Evolutionary conservation across 768 basidiomycete genomes (phyloP), one percentile per base, ranked within the genome.

Genomic region (Auricularia cornea): DNA sequence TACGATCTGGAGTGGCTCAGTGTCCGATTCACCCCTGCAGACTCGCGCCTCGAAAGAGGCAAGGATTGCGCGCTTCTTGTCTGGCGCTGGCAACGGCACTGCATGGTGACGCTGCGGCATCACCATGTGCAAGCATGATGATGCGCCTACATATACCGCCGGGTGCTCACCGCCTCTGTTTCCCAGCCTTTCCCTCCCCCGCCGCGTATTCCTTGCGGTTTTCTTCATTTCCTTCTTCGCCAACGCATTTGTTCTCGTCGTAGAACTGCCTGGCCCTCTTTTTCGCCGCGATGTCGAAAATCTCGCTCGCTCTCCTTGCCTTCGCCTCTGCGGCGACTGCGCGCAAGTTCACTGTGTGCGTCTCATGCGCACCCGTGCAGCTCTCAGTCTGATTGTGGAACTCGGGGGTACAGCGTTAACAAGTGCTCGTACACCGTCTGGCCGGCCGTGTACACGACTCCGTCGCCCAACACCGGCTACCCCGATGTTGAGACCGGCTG

Each of bases 381-480:
- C 18, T 40, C 38, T 40, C 38, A 40, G 18, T 40, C 8, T 18
- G 8, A 8, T 40, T 40, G 8, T 40, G 38, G 38, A 18, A 40
- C 38, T 40, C 38, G 8, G 8, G 8, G 38, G 8, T 40, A 1
- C 44, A 48, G 44, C 54, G 20, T 29, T 28, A 57, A 57, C 54
- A 57, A 57, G 28, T 57, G 62, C 44, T 48, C 62, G 11, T 62
- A 56, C 32, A 57, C 62, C 16, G 38, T 62, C 31, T 62, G 62
- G 62, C 60, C 38, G 6, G 67, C 67, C 1, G 60, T 65, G 23
- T 68, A 65, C 60, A 61, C 67, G 29, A 16, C 62, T 62, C 11
- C 64, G 63, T 12, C 52, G 51, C 1, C 63, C 63, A 23, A n/a
- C 38, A 8, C 32, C 31, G 23, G 26, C 44, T 48, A 35, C 29